These are phyloP conservation scores for Globisporangium sylvaticum DNA, from an alignment of 352 stramenopile genomes.

Conservation along the genomic window DNA sequence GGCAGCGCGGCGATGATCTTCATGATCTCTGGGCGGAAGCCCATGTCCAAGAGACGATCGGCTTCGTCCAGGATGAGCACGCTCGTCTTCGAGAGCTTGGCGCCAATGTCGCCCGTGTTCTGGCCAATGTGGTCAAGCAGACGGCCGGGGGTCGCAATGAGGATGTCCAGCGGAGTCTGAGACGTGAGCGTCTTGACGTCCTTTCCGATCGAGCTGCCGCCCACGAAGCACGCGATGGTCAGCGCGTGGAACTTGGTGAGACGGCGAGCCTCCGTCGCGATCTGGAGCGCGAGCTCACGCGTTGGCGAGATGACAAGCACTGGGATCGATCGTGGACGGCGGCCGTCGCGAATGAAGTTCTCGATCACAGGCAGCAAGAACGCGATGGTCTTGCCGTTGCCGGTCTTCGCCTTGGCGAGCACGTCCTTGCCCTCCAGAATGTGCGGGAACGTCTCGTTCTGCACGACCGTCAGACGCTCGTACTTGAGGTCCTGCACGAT, in stretches of 20 bases:
- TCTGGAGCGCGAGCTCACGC: slow-evolving; percentile 95
- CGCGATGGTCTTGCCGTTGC: slow-evolving; percentile 89
- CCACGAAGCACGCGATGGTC: slow-evolving; percentile 64
- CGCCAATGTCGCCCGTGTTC: slow-evolving; percentile 81
- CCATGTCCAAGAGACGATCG: slow-evolving; percentile 96
- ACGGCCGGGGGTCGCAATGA: slow-evolving; percentile 95
- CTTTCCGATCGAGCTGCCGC: slow-evolving; percentile 88
- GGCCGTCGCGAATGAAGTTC: slow-evolving; percentile 59
- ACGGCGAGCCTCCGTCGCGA: slow-evolving; percentile 84
- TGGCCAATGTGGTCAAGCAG: slow-evolving; percentile 95
- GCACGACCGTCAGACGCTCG: slow-evolving; percentile 86
- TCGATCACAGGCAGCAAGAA: slow-evolving; percentile 81
- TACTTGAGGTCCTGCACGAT: slow-evolving; percentile 85
- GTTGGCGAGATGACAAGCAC: slow-evolving; percentile 94
- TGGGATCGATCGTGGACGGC: slow-evolving; percentile 75
- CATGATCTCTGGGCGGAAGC: slow-evolving; percentile 90
- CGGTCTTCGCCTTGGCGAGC: slow-evolving; percentile 89
- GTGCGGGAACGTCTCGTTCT: slow-evolving; percentile 80
- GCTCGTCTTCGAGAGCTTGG: slow-evolving; percentile 37
- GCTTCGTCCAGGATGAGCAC: slow-evolving; percentile 94
- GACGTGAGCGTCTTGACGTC: slow-evolving; percentile 38
- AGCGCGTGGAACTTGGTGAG: slow-evolving; percentile 86
- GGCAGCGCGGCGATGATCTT: slow-evolving; percentile 77
- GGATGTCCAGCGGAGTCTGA: slow-evolving; percentile 74
- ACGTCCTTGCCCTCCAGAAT: slow-evolving; percentile 84